A percentile compares a stretch with the other conserved stretches of the same genome.
Conservation (phyloP, 176 grass and related monocot genomes). For the Ensete glaucum region DNA sequence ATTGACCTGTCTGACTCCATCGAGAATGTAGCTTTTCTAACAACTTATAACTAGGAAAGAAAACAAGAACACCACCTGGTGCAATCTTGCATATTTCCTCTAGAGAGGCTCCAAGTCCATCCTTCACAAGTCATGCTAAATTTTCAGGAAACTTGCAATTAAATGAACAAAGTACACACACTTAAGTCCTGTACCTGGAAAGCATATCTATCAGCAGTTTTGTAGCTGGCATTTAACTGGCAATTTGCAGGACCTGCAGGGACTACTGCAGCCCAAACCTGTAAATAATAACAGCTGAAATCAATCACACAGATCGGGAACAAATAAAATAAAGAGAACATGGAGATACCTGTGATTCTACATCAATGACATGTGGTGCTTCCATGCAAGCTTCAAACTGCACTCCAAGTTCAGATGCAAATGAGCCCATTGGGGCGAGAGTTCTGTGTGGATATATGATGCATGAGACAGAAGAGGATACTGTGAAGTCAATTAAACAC, state of each 20-base stretch:
- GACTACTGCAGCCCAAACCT: constrained; percentile 83
- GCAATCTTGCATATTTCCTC: constrained; percentile 93
- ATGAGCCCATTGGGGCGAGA: constrained; percentile 90
- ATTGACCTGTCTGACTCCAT: constrained; percentile 82
- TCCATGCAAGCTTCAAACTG: constrained; percentile 88
- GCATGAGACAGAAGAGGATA: neutral
- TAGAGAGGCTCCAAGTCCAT: constrained; percentile 78
- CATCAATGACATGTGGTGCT: constrained; percentile 89
- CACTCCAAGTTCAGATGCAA: constrained; percentile 93
- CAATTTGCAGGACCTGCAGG: constrained; percentile 58
- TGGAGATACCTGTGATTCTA: constrained; percentile 58
- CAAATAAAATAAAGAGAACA: constrained; percentile 6
- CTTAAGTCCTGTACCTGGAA: constrained; percentile 52
- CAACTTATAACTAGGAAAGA: constrained; percentile 94
- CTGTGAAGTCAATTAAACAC: neutral
- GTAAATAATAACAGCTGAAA: constrained; percentile 10
- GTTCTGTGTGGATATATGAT: constrained; percentile 39
- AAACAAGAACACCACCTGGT: constrained; percentile 82
- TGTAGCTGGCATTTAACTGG: constrained; percentile 84
- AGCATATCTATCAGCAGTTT: constrained; percentile 50
- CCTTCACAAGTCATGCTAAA: constrained; percentile 36
- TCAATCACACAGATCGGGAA: neutral
- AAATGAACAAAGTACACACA: neutral
- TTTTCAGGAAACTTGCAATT: constrained; percentile 2
- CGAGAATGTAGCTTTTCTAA: constrained; percentile 68